These are phyloP conservation scores for Lecanicillium sp. DNA, from an alignment of 2,329 filamentous ascomycete genomes.

Conservation along the genomic window DNA sequence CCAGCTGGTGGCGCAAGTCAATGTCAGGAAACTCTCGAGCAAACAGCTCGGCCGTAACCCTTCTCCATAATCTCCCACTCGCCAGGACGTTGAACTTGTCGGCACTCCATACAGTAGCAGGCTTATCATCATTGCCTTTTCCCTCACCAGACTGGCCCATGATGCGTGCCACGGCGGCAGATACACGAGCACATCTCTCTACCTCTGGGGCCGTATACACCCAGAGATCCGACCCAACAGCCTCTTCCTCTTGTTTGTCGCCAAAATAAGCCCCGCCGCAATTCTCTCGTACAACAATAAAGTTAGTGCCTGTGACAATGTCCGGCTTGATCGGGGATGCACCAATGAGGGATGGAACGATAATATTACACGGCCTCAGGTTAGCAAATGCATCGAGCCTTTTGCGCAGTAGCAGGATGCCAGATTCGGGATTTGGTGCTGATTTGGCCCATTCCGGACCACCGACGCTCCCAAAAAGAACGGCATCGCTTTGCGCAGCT, in stretches of 20 bases:
- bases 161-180: constrained; percentile 32
- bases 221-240: constrained; percentile 39
- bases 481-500: constrained; percentile 31
- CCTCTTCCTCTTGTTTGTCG: constrained; percentile 32
- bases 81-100: constrained; percentile 48
- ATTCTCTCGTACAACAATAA: constrained; percentile 41
- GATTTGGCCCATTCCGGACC: constrained; percentile 35
- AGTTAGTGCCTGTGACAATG: constrained; percentile 35
- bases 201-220: constrained; percentile 35
- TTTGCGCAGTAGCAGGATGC: constrained; percentile 30
- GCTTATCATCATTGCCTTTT: constrained; percentile 19
- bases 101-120: constrained; percentile 34
- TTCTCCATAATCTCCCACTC: constrained; percentile 39
- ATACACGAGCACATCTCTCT: constrained; percentile 37
- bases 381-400: constrained; percentile 40
- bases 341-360: constrained; percentile 30
- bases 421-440: constrained; percentile 35
- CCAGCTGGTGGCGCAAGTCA: constrained; percentile 34
- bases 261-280: constrained; percentile 43
- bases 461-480: constrained; percentile 39
- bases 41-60: constrained; percentile 31
- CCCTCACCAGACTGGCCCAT: constrained; percentile 16
- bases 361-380: constrained; percentile 37
- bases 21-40: constrained; percentile 33
- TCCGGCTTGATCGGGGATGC: constrained; percentile 35